phyloP scores from a whole-genome alignment of 1,284 basidiomycete genomes.

The Sphagnurus paluster region DNA sequence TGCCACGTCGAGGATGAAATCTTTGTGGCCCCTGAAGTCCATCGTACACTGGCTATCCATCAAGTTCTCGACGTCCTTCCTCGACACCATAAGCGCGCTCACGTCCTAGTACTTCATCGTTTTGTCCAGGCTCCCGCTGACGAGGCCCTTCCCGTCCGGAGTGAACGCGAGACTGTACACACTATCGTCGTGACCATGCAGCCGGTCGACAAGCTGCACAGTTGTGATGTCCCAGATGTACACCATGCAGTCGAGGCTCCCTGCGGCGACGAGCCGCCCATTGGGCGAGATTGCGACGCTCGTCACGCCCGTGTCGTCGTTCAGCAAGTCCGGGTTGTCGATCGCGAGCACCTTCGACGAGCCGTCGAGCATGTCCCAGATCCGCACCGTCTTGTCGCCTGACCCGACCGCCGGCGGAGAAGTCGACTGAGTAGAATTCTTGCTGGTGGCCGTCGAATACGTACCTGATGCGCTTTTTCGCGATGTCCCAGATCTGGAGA shows the following conservation, averaged over 20 bases:
- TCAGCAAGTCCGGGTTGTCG: constrained; percentile 51
- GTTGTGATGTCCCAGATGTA: constrained; percentile 85
- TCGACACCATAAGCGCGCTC: constrained; percentile 47
- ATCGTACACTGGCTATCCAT: constrained; percentile 59
- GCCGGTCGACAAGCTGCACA: constrained; percentile 70
- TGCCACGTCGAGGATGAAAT: constrained; percentile 81
- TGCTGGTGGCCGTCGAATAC: constrained; percentile 85
- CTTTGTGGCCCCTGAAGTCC: constrained; percentile 86
- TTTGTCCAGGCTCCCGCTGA: constrained; percentile 86
- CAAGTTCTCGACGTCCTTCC: constrained; percentile 31
- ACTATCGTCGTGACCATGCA: constrained; percentile 82
- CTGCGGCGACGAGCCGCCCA: constrained; percentile 80
- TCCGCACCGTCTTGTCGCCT: constrained; percentile 86
- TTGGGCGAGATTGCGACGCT: constrained; percentile 82
- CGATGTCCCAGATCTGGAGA: constrained; percentile 90
- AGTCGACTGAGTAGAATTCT: constrained; percentile 91
- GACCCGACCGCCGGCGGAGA: constrained; percentile 79
- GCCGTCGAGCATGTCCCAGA: constrained; percentile 81
- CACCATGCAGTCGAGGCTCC: constrained; percentile 81
- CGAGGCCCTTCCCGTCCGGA: constrained; percentile 77
- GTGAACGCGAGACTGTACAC: constrained; percentile 90
- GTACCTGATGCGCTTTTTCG: constrained; percentile 68
- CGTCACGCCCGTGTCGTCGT: constrained; percentile 75
- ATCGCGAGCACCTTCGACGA: constrained; percentile 59
- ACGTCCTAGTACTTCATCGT: constrained; percentile 90